Conservation (phyloP, 2,329 filamentous ascomycete genomes). For the Apiospora kogelbergensis region DNA sequence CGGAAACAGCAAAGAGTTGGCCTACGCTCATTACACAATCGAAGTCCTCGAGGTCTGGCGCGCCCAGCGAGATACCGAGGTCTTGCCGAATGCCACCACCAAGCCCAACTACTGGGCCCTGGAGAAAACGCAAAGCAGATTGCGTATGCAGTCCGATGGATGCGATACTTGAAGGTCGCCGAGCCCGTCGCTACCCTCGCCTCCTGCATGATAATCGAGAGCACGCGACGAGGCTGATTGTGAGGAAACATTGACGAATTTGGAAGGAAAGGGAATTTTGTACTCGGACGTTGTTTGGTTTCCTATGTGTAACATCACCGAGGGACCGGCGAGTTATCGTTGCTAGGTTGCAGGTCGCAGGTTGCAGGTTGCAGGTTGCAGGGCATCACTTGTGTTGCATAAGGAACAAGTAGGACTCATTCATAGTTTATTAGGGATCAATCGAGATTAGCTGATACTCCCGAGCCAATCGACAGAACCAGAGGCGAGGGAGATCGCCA, state of each 20-base stretch:
- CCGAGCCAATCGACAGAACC: too few relatives aligned
- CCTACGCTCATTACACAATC: background rate
- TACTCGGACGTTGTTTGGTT: background rate
- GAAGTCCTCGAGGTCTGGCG: background rate
- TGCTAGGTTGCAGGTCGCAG: background rate
- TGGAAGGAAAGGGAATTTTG: background rate
- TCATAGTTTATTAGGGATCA: background rate
- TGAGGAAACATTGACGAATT: background rate
- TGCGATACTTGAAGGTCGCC: background rate
- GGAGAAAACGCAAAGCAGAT: background rate
- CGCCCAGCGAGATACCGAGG: background rate
- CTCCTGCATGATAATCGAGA: background rate
- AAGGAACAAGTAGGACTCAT: background rate
- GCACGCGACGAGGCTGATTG: background rate
- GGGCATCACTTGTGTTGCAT: background rate
- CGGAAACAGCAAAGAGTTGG: background rate
- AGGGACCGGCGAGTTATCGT: background rate
- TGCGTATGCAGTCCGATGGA: background rate
- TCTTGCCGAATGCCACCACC: background rate
- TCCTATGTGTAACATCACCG: background rate
- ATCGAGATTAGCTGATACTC: too few relatives aligned
- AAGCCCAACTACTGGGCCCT: background rate
- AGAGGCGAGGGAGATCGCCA: background rate
- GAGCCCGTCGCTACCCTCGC: background rate
- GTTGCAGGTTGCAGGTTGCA: background rate